Percentiles rank a stretch among this genome's conserved stretches.
Conservation (phyloP, 257 asterid species). For the Nicotiana noctiflora region DNA sequence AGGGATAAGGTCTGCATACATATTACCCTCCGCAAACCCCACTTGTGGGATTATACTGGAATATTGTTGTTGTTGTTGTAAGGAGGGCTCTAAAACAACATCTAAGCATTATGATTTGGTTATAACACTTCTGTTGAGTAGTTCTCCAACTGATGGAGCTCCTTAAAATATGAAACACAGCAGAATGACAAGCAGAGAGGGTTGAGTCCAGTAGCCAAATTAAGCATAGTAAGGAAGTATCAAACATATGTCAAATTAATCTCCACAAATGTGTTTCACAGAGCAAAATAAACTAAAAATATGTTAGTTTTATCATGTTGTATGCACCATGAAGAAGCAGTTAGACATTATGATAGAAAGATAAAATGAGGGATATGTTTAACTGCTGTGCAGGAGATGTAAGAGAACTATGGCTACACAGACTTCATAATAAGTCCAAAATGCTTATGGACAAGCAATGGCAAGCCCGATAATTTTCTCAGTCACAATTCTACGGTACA, state of each 20-base stretch:
- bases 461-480: neutral
- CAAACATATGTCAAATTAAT: neutral
- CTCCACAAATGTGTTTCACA: too few species aligned
- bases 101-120: neutral
- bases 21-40: too few species aligned
- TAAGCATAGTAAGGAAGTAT: neutral
- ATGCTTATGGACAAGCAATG: neutral
- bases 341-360: neutral
- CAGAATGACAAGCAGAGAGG: neutral
- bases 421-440: neutral
- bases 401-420: neutral
- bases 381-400: neutral
- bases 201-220: neutral
- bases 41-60: too few species aligned
- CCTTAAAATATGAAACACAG: neutral
- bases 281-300: too few species aligned
- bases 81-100: neutral
- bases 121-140: neutral
- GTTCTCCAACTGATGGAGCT: neutral
- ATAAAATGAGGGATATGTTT: neutral
- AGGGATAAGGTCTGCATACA: too few species aligned
- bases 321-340: neutral
- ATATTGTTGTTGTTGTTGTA: neutral
- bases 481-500: neutral
- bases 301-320: neutral